Percentiles rank a stretch among this genome's conserved stretches.
phyloP scores from a whole-genome alignment of 2,329 filamentous ascomycete genomes.

The Colletotrichum sp. region DNA sequence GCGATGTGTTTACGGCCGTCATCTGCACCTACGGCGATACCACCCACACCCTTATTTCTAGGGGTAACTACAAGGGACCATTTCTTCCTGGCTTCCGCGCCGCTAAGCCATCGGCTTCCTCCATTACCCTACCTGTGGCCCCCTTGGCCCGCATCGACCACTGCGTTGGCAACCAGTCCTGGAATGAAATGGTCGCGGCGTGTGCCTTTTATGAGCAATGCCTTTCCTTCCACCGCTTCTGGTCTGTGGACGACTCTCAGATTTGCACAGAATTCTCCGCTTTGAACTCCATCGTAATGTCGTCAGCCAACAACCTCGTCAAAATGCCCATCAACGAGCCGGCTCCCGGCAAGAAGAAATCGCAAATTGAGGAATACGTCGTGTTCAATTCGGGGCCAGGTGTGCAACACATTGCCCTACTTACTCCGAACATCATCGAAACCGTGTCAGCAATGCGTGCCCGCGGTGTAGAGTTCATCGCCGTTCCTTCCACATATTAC shows the following conservation, averaged over 20 bases:
- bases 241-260: constrained; percentile 92
- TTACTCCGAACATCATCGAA: constrained; percentile 79
- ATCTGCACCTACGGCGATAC: constrained; percentile 96
- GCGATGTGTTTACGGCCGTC: constrained; percentile 74
- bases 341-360: constrained; percentile 86
- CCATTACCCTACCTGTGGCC: constrained; percentile 63
- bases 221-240: constrained; percentile 95
- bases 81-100: constrained; percentile 86
- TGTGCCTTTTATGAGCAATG: constrained; percentile 83
- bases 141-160: constrained; percentile 83
- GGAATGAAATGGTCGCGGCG: constrained; percentile 80
- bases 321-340: constrained; percentile 99
- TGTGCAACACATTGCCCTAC: constrained; percentile 91
- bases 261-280: constrained; percentile 94
- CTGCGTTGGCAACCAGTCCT: constrained; percentile 96
- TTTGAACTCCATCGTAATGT: constrained; percentile 89
- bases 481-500: constrained; percentile 88
- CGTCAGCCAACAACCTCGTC: constrained; percentile 80
- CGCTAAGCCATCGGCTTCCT: constrained; percentile 45
- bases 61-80: constrained; percentile 68
- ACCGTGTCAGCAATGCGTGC: constrained; percentile 80
- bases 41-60: constrained; percentile 88
- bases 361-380: constrained; percentile 93
- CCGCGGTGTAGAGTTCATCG: constrained; percentile 93
- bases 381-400: constrained; percentile 89